phyloP scores from a whole-genome alignment of 2,329 filamentous ascomycete species.

The Neofusicoccum sp. region DNA sequence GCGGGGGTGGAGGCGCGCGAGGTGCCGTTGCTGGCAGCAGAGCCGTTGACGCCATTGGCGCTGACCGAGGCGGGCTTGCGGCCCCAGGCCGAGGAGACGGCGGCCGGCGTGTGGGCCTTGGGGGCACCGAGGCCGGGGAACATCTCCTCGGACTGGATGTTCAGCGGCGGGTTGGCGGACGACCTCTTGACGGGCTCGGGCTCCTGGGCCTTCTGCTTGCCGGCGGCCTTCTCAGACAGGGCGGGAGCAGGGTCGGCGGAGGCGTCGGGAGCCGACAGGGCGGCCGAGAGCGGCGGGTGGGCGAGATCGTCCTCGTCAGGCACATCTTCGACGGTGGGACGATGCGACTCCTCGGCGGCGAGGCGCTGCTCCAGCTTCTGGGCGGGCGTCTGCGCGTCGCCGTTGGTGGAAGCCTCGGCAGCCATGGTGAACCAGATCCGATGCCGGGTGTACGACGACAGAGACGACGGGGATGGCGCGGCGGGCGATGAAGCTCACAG shows the following conservation, averaged over 20 bases:
- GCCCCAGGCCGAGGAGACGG: slow-evolving; percentile 76
- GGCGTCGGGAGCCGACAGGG: slow-evolving; percentile 33
- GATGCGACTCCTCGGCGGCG: slow-evolving; percentile 53
- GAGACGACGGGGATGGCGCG: slow-evolving; percentile 31
- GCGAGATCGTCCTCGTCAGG: slow-evolving; percentile 75
- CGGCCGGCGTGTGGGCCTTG: slow-evolving; percentile 63
- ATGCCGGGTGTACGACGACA: slow-evolving; percentile 20
- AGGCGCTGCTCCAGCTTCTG: slow-evolving; percentile 69
- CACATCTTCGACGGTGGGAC: slow-evolving; percentile 77
- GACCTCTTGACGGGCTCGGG: slow-evolving; percentile 41
- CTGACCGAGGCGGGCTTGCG: slow-evolving; percentile 60
- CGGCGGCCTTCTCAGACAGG: slow-evolving; percentile 65
- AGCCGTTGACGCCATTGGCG: slow-evolving; percentile 56
- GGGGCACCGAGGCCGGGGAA: slow-evolving; percentile 88
- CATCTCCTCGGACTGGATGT: slow-evolving; percentile 85
- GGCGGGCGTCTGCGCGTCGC: slow-evolving; percentile 44
- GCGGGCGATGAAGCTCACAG: slow-evolving; percentile 32
- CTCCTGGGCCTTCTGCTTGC: slow-evolving; percentile 67
- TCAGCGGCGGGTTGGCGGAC: slow-evolving; percentile 53
- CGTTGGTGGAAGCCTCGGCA: slow-evolving; percentile 39
- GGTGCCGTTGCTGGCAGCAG: slow-evolving; percentile 49
- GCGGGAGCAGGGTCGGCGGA: slow-evolving; percentile 36
- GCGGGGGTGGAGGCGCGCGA: slow-evolving; percentile 66
- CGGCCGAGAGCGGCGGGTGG: slow-evolving; percentile 56
- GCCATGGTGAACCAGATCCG: slow-evolving; percentile 32